Evolutionary conservation across 331 rosid species (phyloP).

Genomic region (Spiraea crenata): DNA sequence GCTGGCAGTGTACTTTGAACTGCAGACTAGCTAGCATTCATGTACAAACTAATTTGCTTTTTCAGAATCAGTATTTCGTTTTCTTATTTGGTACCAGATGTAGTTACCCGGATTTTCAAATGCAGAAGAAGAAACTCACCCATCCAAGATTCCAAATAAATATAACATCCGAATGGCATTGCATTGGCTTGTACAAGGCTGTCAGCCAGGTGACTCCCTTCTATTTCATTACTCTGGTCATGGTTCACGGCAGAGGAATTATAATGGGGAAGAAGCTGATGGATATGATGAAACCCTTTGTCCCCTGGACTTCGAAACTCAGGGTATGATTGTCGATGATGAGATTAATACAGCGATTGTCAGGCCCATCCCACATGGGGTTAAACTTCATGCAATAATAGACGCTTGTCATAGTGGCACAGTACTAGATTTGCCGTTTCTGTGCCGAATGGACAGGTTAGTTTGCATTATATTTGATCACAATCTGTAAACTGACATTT

Average conservation of each 20-base stretch:
- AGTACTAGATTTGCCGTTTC: conserved; percentile 87
- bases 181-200: conserved; percentile 94
- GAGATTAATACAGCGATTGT: conserved; percentile 81
- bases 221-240: conserved; percentile 97
- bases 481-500: conserved; percentile 11
- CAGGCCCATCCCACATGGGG: conserved; percentile 82
- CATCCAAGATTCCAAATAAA: conserved; percentile 66
- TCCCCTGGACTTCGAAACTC: conserved; percentile 95
- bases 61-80: background rate
- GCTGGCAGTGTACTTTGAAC: background rate
- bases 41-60: background rate
- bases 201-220: conserved; percentile 89
- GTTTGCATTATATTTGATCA: conserved; percentile 18
- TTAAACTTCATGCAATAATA: conserved; percentile 85
- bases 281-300: conserved; percentile 95
- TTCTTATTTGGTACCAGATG: background rate
- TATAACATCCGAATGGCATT: conserved; percentile 89
- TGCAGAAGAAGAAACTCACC: conserved; percentile 98
- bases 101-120: conserved; percentile 24
- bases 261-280: conserved; percentile 86
- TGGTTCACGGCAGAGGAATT: conserved; percentile 89
- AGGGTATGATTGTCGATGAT: conserved; percentile 99
- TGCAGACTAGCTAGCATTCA: background rate
- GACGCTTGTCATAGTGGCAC: conserved; percentile 99
- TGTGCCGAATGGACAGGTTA: conserved; percentile 97